Base-by-base conservation (phyloP, 345 rosid genomes). In the Psidium guajava region DNA sequence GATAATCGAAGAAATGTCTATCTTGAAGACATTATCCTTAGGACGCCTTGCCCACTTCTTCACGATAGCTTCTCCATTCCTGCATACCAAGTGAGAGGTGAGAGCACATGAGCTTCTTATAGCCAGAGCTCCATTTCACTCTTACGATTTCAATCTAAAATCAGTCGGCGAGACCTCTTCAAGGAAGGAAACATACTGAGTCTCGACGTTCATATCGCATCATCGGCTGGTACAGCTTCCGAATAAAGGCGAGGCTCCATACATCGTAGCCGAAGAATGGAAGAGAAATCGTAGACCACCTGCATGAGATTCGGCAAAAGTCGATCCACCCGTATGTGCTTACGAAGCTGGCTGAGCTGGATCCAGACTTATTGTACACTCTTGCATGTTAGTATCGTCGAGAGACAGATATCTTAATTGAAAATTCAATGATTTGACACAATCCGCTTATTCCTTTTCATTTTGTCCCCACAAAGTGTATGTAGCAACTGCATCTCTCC, bases 181-280 rank as follows among this genome's bases (percentile, higher is more conserved):
- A 32, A 16, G 50, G 32, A 28, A 12, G 8, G 22, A 32, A 64
- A 64, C 18, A 64, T 8, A 8, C 53, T 8, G 14, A 36, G 24
- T 9, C 64, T 11, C 0, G 3, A 20, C 77, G 8, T 36, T 69
- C 47, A 3, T 36, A 4, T 69, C 14, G 22, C 1, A 18, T 24
- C 47, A 32, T 69, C 24, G 22, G 24, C 25, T 69, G 77, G 77
- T 32, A 21, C 77, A 69, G 44, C 77, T 69, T 69, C 77, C 77
- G 0, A 69, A 9, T 32, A 40, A 9, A 36, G 7, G 47, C 1
- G 0, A 2, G 44, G 3, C 75, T 16, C 44, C 44, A 42, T 18
- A 40, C 44, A 3, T 64, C 77, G 18, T 0, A 32, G 1, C 8
- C 24, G 77, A 32, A 32, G 22, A 32, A 24, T 20, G 0, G 6